Base-by-base conservation (phyloP, 371 early-diverging fungal species). In the Gilbertella persicaria region DNA sequence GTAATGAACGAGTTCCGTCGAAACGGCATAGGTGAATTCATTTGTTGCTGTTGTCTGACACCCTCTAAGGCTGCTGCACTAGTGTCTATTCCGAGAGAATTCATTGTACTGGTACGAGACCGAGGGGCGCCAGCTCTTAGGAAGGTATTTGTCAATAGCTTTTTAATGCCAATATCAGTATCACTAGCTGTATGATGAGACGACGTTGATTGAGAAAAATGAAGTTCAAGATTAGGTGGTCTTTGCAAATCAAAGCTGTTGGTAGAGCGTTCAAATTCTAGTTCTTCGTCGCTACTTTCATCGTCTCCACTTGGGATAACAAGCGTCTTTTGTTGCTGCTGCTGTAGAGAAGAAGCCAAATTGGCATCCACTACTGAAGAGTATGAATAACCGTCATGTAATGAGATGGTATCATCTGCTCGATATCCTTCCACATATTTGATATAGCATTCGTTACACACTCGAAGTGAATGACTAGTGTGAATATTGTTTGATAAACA, bases 51-150 rank as follows among this genome's bases (percentile, higher is more conserved):
- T 12, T 57, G 50, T 13, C 16, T 36, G 30, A 35, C 50, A 42
- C 54, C 50, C 23, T 68, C 67, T 21, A 71, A 30, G 1, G 55
- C 42, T 10, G 64, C 55, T 16, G 60, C 26, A 19, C 64, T 55
- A 3, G 66, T 66, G 21, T 74, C 74, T 6, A 63, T 51, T 4
- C 48, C 55, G 4, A 64, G 44, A 0, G 73, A 68, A 21, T 55
- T 76, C 69, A 70, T 68, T 0, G 85, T 82, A 45, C 76, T 83
- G n/a, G 83, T 79, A 5, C 84, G 69, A 9, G 84, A 85, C 42
- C 83, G 57, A 4, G 80, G 75, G 8, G 69, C 49, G 0, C 75
- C 64, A n/a, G n/a, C n/a, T 19, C 72, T 51, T 19, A 75, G 40
- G 35, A 72, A 50, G 5, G 71, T 60, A 37, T 46, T 63, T 28